Evolutionary conservation across 257 asterid species (phyloP), one percentile per base, ranked within the genome.

Genomic region (Nicotiana knightiana): DNA sequence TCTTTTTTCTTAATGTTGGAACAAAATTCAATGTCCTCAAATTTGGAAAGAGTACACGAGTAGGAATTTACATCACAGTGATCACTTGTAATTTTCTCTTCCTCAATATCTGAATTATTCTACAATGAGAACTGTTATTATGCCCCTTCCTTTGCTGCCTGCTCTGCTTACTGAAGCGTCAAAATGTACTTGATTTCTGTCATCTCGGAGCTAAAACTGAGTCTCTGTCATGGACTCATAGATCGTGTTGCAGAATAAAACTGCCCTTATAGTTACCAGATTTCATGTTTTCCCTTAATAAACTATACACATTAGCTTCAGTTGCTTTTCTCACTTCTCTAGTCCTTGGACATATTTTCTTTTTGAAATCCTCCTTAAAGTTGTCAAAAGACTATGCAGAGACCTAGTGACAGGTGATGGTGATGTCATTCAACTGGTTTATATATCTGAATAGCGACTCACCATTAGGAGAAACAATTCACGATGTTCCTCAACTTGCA

Each of bases 401-500:
- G 79, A n/a, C 37, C 32, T 55, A 13, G 61, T 13, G 15, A 48
- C 15, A 51, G 12, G 16, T 51, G 55, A 9, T 11, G 16, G 16
- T 12, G 55, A 51, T 3, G 9, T 12, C 64, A 6, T 18, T 58
- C 28, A 43, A 71, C 11, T 46, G 4, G 24, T 46, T 46, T 46
- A 43, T 71, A 24, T 70, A 12, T 46, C 24, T 24, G 24, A 46
- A 61, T 66, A 65, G 24, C 73, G 58, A 59, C 7, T 80, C 84
- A 43, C 54, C 77, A 0, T 78, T 73, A 68, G 64, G 46, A 70
- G 46, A 83, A 84, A 61, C 85, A 39, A 71, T 86, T 67, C 61
- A 58, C 53, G 68, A 78, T 26, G 46, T 80, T 62, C 81, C 84
- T 68, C 73, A 33, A 81, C 86, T 80, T 75, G 76, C 92, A 96